These are phyloP conservation scores for Phaeosphaeria sp. DNA, from an alignment of 2,329 filamentous ascomycete species.

Conservation along the genomic window DNA sequence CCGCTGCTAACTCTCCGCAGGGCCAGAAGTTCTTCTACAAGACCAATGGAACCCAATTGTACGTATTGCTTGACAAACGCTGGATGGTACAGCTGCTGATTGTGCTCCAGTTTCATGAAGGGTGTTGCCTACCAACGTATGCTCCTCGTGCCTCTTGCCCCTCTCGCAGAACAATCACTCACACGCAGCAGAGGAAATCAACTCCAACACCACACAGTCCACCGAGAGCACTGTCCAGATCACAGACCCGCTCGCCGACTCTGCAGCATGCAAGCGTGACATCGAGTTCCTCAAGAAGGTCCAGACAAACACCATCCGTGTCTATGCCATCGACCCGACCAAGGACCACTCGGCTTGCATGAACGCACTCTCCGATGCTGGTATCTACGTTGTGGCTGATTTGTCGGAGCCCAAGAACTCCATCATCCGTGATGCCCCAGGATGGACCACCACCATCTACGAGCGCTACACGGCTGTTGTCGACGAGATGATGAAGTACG, in stretches of 20 bases:
- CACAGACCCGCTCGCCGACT: constrained; percentile 81
- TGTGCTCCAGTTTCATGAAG: constrained; percentile 72
- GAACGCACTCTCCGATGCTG: constrained; percentile 78
- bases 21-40: constrained; percentile 90
- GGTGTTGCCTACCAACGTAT: constrained; percentile 89
- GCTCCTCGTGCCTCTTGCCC: constrained; percentile 2
- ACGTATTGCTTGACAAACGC: constrained; percentile 9
- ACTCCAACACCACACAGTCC: constrained; percentile 59
- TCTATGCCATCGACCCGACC: constrained; percentile 87
- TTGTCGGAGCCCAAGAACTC: constrained; percentile 80
- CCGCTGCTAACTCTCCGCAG: constrained; percentile 48
- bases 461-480: constrained; percentile 83
- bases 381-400: constrained; percentile 84
- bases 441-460: constrained; percentile 82
- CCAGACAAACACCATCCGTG: constrained; percentile 90
- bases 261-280: constrained; percentile 77
- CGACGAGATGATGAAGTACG: constrained; percentile 80
- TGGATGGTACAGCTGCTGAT: constrained; percentile 20
- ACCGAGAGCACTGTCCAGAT: constrained; percentile 61
- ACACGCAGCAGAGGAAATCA: constrained; percentile 62
- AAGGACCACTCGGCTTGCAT: constrained; percentile 84
- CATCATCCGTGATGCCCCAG: constrained; percentile 80
- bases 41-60: constrained; percentile 76
- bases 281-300: constrained; percentile 80
- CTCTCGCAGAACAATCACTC: constrained; percentile 9